Evolutionary conservation across 768 basidiomycete species (phyloP), one percentile per base, ranked within the genome.

Genomic region (Hygrocybe coccinea): DNA sequence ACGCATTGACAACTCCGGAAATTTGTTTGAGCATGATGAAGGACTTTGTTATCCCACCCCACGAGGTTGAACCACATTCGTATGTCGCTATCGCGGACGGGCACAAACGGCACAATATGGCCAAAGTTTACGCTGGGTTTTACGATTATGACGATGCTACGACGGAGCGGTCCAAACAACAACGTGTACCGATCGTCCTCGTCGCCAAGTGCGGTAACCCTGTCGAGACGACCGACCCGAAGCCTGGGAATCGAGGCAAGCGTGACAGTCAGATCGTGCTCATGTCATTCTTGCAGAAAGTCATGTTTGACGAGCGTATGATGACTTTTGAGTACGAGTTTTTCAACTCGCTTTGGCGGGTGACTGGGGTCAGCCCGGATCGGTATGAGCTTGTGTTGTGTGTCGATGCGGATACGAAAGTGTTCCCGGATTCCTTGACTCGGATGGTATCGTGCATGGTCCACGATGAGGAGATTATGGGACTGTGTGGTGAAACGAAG

Each of bases 281-380:
- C 58, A 99, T 99, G 97, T 80, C 81, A 17, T 98, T 98, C 80
- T 76, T 98, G 68, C 97, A 99, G 72, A 98, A 97, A 71, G 94
- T 98, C 64, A 97, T 99, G 95, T 98, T 98, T 63, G 97, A 99
- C 72, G 97, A 99, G 76, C 85, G 97, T 51, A 98, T 99, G 95
- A 97, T 95, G 58, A 95, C 91, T 53, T 95, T 99, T 69, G 97
- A 98, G 74, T 98, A 98, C 70, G 97, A 98, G 73, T 97, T 98
- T 72, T 99, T 99, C 85, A 99, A 99, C 72, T 86, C 92, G 52
- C 77, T 98, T 17, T 99, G 97, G 97, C 77, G 95, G 52, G 88
- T 84, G 41, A 95, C 95, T 14, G 97, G 97, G 25, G 85, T 99
- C 57, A 89, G 89, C 67, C 95, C 97, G 5, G 97, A 98, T 75